Evolutionary conservation across 345 rosid genomes (phyloP).

Genomic region (Conringia planisiliqua): DNA sequence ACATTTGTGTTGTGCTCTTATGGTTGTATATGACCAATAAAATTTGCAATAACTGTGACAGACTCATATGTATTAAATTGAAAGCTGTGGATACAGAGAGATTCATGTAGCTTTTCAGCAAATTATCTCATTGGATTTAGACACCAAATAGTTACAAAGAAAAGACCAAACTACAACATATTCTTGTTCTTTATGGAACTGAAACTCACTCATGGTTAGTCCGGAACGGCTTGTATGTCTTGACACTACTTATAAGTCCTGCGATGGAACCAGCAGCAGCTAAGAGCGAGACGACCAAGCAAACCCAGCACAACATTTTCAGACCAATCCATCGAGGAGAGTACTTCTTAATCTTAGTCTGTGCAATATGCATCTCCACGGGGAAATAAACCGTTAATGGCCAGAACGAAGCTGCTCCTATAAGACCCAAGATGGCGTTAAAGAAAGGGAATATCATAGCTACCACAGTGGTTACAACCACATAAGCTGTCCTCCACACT

Average conservation of each 20-base stretch:
- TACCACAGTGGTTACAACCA: conserved; percentile 52
- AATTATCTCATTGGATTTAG: conserved; percentile 20
- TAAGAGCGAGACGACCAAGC: conserved; percentile 62
- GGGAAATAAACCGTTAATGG: conserved; percentile 93
- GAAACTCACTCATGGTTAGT: conserved; percentile 29
- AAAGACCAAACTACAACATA: conserved; percentile 14
- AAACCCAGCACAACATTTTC: conserved; percentile 56
- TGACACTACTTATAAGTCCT: conserved; percentile 63
- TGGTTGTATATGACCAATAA: conserved; percentile 5
- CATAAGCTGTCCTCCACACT: conserved; percentile 77
- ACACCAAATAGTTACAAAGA: conserved; percentile 9
- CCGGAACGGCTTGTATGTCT: conserved; percentile 71
- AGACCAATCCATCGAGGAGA: conserved; percentile 71
- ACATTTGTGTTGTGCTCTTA: neutral
- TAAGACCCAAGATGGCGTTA: conserved; percentile 75
- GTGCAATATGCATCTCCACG: conserved; percentile 76
- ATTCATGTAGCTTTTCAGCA: neutral
- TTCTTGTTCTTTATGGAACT: neutral
- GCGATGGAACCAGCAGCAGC: conserved; percentile 74
- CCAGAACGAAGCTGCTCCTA: conserved; percentile 88
- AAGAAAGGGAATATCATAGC: conserved; percentile 96
- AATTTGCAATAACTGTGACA: conserved; percentile 7
- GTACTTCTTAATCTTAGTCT: conserved; percentile 48
- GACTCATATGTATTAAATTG: conserved; percentile 12
- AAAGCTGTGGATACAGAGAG: conserved; percentile 14